These are phyloP conservation scores for Passalora sequoiae DNA, from an alignment of 2,329 filamentous ascomycete species.

Conservation along the genomic window DNA sequence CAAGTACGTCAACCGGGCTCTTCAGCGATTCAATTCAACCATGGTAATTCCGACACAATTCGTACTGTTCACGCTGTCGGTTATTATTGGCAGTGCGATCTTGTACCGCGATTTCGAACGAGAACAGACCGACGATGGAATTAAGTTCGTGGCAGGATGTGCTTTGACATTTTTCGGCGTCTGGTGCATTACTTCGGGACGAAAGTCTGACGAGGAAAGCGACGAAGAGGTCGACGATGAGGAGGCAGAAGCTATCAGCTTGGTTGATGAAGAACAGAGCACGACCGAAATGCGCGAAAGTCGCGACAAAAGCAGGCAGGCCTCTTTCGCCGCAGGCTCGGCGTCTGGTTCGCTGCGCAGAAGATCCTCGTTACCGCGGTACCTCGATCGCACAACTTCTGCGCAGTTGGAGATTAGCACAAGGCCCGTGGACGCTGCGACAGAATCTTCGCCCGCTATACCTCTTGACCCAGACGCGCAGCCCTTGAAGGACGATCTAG, in stretches of 20 bases:
- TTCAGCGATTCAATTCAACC: conserved; percentile 93
- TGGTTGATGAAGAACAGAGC: conserved; percentile 37
- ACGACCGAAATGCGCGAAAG: conserved; percentile 27
- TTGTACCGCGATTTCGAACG: conserved; percentile 93
- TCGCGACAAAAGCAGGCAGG: conserved; percentile 14
- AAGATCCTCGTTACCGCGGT: conserved; percentile 12
- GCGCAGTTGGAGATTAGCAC: conserved; percentile 7
- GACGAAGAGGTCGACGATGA: conserved; percentile 43
- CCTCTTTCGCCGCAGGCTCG: conserved; percentile 4
- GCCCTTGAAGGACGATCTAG: conserved; percentile 11
- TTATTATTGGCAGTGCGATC: conserved; percentile 89
- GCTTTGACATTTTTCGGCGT: conserved; percentile 90
- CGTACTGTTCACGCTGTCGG: conserved; percentile 90
- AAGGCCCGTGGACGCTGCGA: conserved; percentile 4
- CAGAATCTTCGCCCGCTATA: conserved; percentile 8
- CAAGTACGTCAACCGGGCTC: conserved; percentile 83
- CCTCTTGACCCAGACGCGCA: conserved; percentile 8
- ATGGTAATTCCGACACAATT: conserved; percentile 98
- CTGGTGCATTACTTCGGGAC: conserved; percentile 90
- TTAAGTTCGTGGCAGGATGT: conserved; percentile 86
- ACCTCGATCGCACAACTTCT: conserved; percentile 11
- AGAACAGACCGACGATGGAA: conserved; percentile 64
- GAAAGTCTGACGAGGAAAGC: conserved; percentile 55
- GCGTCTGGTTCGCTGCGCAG: conserved; percentile 12
- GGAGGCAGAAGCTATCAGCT: conserved; percentile 41